A percentile compares a stretch with the other conserved stretches of the same genome.
Evolutionary conservation across 2,329 filamentous ascomycete genomes (phyloP).

Genomic region (Fusarium buharicum): DNA sequence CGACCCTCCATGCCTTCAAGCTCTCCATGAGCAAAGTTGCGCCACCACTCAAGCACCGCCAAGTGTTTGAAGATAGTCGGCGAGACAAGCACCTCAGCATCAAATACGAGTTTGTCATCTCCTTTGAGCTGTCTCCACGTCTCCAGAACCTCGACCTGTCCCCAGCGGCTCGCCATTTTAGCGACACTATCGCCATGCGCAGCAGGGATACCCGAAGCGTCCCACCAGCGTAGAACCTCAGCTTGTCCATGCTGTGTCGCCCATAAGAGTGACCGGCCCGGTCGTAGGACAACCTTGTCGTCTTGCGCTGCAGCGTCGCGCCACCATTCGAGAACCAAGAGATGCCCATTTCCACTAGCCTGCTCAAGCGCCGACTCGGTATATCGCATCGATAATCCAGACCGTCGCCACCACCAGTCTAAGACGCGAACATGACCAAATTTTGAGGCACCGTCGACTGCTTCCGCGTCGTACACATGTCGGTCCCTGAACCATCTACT

Average conservation of each 20-base stretch:
- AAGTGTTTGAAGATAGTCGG: constrained; percentile 89
- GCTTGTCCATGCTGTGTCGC: constrained; percentile 85
- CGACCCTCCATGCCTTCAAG: constrained; percentile 64
- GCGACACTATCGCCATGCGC: constrained; percentile 84
- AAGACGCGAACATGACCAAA: constrained; percentile 86
- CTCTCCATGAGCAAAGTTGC: constrained; percentile 69
- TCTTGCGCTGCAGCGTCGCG: constrained; percentile 73
- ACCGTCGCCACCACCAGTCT: constrained; percentile 89
- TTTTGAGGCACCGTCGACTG: constrained; percentile 86
- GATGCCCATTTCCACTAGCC: constrained; percentile 83
- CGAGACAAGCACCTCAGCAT: constrained; percentile 83
- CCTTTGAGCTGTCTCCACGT: constrained; percentile 81
- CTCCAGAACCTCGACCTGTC: constrained; percentile 84
- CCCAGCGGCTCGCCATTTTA: constrained; percentile 85
- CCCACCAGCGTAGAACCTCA: constrained; percentile 87
- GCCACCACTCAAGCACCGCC: constrained; percentile 93
- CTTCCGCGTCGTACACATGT: constrained; percentile 81
- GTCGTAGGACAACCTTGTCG: constrained; percentile 72
- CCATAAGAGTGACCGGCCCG: constrained; percentile 84
- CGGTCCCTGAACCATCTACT: constrained; percentile 85
- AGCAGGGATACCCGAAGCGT: constrained; percentile 80
- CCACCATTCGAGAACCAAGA: constrained; percentile 95
- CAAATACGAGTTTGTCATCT: constrained; percentile 74
- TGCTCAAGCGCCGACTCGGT: constrained; percentile 89
- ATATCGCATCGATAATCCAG: constrained; percentile 81